Base-by-base conservation (phyloP, 306 rosid species). In the Malus sylvestris region DNA sequence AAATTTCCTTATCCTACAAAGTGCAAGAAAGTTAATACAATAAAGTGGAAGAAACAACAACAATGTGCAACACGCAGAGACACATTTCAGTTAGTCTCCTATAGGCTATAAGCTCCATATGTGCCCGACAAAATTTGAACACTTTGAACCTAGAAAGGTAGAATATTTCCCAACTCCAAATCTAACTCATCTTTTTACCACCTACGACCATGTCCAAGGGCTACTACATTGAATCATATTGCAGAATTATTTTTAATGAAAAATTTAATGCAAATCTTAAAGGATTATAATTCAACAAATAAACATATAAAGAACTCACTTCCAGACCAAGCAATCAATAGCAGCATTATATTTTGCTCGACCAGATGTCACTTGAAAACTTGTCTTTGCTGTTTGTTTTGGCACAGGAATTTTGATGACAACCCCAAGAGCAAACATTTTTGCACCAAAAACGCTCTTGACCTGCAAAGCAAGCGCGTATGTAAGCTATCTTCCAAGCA, bases 341-440 rank as follows among this genome's bases (percentile, higher is more conserved):
- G 98, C 52, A 29, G 96, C 94, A 82, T 93, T 91, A 81, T 91
- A 93, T 81, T 93, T 93, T 76, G 97, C 96, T 72, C 96, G 88
- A 78, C 98, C 97, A 12, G 98, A 91, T 64, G 97, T 88, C 78
- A 93, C 97, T 68, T 91, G 95, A 76, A 93, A 93, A 83, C 81
- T 93, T 35, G 96, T 89, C 83, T 93, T 93, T 35, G 97, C 97
- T 10, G 98, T 93, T 76, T 93, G 98, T 71, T 91, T 93, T 22
- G 98, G 98, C 73, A 93, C 97, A 20, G 97, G 98, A 74, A 93
- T 89, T 88, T 91, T 93, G 69, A 93, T 82, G 76, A 93, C 97
- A 67, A 91, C 97, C 30, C 98, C 97, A 83, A 93, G 91, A 12
- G 97, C 98, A 88, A 93, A 93, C 98, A 93, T 93, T 77, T 91